Percentiles rank a stretch among this genome's conserved stretches.
These are phyloP conservation scores for Wickerhamomyces queroliae DNA, from an alignment of 805 yeast species.

Conservation along the genomic window DNA sequence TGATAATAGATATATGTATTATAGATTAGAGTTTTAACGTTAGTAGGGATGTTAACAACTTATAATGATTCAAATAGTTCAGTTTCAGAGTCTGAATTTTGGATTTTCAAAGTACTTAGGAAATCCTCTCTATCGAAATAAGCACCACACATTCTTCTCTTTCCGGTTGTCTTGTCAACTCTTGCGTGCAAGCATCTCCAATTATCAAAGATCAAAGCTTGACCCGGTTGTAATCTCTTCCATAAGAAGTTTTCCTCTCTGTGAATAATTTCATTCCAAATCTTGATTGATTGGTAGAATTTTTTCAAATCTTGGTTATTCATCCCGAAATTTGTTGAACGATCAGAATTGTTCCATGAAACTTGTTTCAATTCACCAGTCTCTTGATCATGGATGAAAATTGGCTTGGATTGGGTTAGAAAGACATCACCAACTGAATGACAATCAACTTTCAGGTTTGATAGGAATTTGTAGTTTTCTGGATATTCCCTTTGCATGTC, in stretches of 20 bases:
- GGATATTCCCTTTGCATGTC: constrained; percentile 41
- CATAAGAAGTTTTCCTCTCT: constrained; percentile 44
- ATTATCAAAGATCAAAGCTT: constrained; percentile 61
- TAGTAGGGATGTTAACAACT: background rate
- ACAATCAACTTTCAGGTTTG: constrained; percentile 51
- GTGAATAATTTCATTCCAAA: constrained; percentile 50
- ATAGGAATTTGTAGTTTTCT: constrained; percentile 43
- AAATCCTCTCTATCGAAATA: constrained; percentile 66
- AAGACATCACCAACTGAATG: constrained; percentile 73
- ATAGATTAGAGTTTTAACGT: background rate
- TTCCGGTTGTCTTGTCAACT: constrained; percentile 54
- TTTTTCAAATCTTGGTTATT: constrained; percentile 37
- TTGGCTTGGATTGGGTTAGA: constrained; percentile 60
- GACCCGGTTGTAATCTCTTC: constrained; percentile 57
- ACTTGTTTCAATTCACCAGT: constrained; percentile 52
- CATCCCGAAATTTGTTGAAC: constrained; percentile 45
- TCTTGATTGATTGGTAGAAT: constrained; percentile 50
- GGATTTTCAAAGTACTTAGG: constrained; percentile 37
- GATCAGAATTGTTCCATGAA: constrained; percentile 67
- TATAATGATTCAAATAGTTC: constrained; percentile 29
- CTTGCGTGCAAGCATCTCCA: constrained; percentile 71
- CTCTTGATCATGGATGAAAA: constrained; percentile 44
- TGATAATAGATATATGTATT: background rate
- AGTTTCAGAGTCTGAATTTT: constrained; percentile 40
- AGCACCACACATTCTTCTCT: constrained; percentile 68